phyloP scores from a whole-genome alignment of 257 asterid genomes.

The Rhazya stricta region DNA sequence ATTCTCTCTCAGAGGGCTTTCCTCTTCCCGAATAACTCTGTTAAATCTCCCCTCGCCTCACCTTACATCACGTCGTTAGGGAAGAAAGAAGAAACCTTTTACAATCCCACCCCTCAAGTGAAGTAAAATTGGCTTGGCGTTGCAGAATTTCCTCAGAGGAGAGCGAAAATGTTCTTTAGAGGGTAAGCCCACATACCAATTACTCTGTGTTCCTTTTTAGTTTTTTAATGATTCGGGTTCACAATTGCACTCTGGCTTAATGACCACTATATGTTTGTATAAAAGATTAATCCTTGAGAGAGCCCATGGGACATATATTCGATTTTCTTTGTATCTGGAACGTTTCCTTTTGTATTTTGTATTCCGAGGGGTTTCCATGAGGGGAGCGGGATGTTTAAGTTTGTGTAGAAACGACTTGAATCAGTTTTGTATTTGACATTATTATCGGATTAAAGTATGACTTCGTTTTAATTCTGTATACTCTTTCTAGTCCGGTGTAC shows the following conservation, averaged over 20 bases:
- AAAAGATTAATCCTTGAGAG: neutral
- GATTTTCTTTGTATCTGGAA: neutral
- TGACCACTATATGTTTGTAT: neutral
- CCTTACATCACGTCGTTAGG: neutral
- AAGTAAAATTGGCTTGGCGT: neutral
- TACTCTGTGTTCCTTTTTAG: neutral
- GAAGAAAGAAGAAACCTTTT: neutral
- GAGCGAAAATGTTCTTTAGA: constrained; percentile 27
- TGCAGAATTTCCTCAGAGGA: neutral
- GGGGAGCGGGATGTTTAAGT: neutral
- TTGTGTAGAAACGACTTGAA: neutral
- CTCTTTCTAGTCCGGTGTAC: neutral
- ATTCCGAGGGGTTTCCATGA: neutral
- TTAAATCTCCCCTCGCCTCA: neutral
- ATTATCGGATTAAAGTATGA: neutral
- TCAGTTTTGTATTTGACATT: neutral
- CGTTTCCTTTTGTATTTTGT: no score
- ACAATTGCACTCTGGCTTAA: neutral
- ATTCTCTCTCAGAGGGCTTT: neutral
- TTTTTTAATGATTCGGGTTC: neutral
- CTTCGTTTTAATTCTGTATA: neutral
- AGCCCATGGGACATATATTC: neutral
- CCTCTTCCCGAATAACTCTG: neutral
- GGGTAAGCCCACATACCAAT: constrained; percentile 22
- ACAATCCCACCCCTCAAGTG: neutral